Conservation (phyloP, 2,329 filamentous ascomycete species). For the Podosphaera xanthii region DNA sequence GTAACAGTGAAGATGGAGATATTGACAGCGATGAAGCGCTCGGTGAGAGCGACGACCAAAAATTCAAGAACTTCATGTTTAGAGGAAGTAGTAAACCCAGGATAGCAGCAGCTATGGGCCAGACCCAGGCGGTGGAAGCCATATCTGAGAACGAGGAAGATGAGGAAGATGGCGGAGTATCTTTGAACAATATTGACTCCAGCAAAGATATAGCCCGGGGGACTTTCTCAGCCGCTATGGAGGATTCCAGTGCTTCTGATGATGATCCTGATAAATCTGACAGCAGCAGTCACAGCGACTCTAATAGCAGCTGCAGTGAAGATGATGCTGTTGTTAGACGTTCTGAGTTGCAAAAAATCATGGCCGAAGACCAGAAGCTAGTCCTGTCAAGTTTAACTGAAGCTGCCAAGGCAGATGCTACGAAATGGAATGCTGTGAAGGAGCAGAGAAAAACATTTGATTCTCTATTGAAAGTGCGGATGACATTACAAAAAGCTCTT, state of each 20-base stretch:
- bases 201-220: background rate
- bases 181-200: constrained; percentile 11
- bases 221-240: constrained; percentile 6
- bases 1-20: constrained; percentile 32
- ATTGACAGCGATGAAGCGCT: constrained; percentile 49
- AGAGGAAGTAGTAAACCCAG: constrained; percentile 30
- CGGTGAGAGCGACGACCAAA: constrained; percentile 64
- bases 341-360: constrained; percentile 40
- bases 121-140: constrained; percentile 19
- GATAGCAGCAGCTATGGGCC: background rate
- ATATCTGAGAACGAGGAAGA: constrained; percentile 22
- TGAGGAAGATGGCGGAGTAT: constrained; percentile 13
- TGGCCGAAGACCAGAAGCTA: constrained; percentile 42
- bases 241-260: constrained; percentile 10
- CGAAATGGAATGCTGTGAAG: constrained; percentile 72
- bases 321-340: constrained; percentile 20
- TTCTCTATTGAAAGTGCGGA: constrained; percentile 67
- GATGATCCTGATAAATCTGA: constrained; percentile 13
- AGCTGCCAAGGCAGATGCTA: constrained; percentile 51
- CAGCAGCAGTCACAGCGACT: constrained; percentile 12
- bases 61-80: constrained; percentile 51
- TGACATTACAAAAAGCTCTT: constrained; percentile 79
- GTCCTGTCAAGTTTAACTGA: constrained; percentile 36
- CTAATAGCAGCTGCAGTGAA: constrained; percentile 8
- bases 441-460: constrained; percentile 73